These are phyloP conservation scores for Carpinus viminea DNA, from an alignment of 306 rosid species.

Conservation along the genomic window DNA sequence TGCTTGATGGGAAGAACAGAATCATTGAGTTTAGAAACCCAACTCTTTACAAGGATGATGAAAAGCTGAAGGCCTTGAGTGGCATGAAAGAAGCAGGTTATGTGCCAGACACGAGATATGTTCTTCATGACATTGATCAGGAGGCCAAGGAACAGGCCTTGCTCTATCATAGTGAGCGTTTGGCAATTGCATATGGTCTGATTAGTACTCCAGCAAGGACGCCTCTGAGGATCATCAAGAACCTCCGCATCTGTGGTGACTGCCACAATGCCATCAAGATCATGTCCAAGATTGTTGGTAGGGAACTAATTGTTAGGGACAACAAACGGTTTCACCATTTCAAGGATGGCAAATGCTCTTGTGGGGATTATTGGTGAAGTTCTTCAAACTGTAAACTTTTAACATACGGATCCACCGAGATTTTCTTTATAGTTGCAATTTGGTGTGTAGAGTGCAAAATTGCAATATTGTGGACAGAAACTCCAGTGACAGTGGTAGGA, in stretches of 20 bases:
- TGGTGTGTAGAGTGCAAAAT: constrained; percentile 26
- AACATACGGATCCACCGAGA: constrained; percentile 8
- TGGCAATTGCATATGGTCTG: constrained; percentile 87
- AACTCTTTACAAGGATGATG: constrained; percentile 78
- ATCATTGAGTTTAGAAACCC: constrained; percentile 67
- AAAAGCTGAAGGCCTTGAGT: constrained; percentile 63
- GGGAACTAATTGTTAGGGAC: constrained; percentile 75
- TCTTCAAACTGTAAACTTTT: constrained; percentile 10
- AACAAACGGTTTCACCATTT: constrained; percentile 89
- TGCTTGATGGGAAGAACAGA: constrained; percentile 78
- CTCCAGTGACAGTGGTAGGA: constrained; percentile 21
- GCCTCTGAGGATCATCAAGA: constrained; percentile 84
- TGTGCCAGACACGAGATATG: constrained; percentile 84
- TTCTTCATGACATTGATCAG: constrained; percentile 89
- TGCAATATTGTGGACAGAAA: constrained; percentile 23
- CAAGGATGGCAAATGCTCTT: constrained; percentile 88
- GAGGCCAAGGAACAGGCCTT: constrained; percentile 94
- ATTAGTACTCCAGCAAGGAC: constrained; percentile 83
- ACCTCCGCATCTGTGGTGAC: constrained; percentile 80
- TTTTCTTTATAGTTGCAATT: constrained; percentile 20
- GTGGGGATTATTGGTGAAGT: constrained; percentile 90
- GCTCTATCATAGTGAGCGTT: constrained; percentile 79
- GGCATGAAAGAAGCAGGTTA: constrained; percentile 67
- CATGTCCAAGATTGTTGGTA: constrained; percentile 87
- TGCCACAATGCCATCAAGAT: constrained; percentile 92